Evolutionary conservation across 805 yeast genomes (phyloP).

Genomic region (Kluyveromyces siamensis): DNA sequence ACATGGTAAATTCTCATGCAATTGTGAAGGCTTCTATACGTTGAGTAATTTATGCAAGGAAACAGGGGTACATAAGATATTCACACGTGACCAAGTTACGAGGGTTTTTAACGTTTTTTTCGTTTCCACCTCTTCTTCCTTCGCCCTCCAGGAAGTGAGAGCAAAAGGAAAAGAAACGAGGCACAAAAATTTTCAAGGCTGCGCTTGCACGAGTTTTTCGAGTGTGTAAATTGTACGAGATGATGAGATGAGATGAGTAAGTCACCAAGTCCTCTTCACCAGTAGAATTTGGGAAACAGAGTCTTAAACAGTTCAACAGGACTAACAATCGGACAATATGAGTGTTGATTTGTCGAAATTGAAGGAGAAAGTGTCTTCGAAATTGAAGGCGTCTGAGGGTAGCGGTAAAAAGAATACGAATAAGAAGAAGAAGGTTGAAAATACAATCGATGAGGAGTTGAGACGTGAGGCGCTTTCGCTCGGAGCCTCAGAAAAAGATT

Average conservation of each 20-base stretch:
- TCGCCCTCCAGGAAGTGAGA: no score
- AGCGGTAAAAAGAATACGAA: constrained; percentile 13
- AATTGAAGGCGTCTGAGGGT: constrained; percentile 31
- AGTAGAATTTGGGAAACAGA: not conserved
- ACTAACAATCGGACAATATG: not conserved
- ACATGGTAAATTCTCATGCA: no score
- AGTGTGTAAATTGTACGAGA: not conserved
- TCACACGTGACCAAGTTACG: no score
- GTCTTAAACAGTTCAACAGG: not conserved
- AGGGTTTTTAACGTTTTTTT: no score
- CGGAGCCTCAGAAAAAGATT: constrained; percentile 83
- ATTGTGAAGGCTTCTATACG: no score
- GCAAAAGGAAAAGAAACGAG: not conserved
- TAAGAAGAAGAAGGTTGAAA: constrained; percentile 15
- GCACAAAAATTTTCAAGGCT: not conserved
- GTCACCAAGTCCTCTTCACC: not conserved
- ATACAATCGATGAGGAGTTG: constrained; percentile 25
- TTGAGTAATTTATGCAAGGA: no score
- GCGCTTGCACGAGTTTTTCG: not conserved
- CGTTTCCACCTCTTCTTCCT: no score
- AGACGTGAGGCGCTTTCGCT: constrained; percentile 69
- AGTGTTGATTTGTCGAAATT: constrained; percentile 38
- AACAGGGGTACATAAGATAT: no score
- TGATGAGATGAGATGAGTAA: constrained; percentile 16
- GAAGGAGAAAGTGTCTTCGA: constrained; percentile 54